Percentiles rank a stretch among this genome's conserved stretches.
Evolutionary conservation across 2,329 filamentous ascomycete species (phyloP).

Genomic region (Aspergillus fumigatiaffinis): DNA sequence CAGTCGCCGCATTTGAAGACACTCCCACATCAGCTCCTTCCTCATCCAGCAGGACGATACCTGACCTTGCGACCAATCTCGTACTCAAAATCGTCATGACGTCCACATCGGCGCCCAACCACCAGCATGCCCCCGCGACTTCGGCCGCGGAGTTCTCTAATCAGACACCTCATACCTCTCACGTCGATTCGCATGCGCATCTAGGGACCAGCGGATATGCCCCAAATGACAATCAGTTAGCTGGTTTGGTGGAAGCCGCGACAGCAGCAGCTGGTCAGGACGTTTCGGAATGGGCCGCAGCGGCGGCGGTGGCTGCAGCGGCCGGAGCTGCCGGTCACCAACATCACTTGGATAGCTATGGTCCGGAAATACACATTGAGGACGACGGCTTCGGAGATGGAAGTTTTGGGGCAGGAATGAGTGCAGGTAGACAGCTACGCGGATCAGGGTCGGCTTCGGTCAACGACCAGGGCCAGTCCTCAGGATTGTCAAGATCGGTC

Average conservation of each 20-base stretch:
- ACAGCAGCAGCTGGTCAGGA: conserved; percentile 42
- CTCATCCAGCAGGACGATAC: not conserved
- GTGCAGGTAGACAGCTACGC: conserved; percentile 24
- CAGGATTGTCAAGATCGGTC: conserved; percentile 30
- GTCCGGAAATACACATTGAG: conserved; percentile 36
- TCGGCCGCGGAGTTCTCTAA: conserved; percentile 27
- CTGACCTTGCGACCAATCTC: not conserved
- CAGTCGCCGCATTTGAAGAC: not conserved
- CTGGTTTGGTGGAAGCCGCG: conserved; percentile 44
- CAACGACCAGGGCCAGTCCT: conserved; percentile 25
- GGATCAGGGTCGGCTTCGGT: conserved; percentile 17
- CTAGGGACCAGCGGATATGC: conserved; percentile 28
- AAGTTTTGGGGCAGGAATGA: conserved; percentile 26
- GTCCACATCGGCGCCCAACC: conserved; percentile 24
- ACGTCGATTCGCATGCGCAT: conserved; percentile 29
- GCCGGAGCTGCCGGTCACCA: conserved; percentile 44
- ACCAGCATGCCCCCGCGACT: conserved; percentile 26
- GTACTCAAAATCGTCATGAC: conserved; percentile 19
- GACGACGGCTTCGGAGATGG: conserved; percentile 38
- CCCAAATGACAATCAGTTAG: conserved; percentile 42
- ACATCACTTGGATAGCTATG: conserved; percentile 39
- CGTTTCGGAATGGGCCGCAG: conserved; percentile 39
- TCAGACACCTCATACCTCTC: conserved; percentile 21
- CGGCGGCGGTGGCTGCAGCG: conserved; percentile 45
- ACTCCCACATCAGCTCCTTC: not conserved